phyloP scores from a whole-genome alignment of 768 basidiomycete genomes.

The Xerocomus brunneocitrinus region DNA sequence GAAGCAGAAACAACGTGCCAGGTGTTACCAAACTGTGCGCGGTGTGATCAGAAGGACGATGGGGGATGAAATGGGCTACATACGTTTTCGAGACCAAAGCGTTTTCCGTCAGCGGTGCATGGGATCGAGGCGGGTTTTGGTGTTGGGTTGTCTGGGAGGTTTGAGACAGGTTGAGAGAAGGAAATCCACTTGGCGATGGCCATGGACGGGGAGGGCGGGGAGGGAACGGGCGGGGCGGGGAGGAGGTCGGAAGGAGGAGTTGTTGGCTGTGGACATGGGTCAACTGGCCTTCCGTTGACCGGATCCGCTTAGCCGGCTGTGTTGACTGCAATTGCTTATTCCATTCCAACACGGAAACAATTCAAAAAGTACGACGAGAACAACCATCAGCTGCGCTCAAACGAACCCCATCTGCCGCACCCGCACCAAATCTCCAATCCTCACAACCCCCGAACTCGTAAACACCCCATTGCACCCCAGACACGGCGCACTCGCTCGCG shows the following conservation, averaged over 20 bases:
- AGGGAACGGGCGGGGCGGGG: neutral
- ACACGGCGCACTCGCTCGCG: slow-evolving; percentile 48
- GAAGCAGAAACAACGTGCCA: slow-evolving; percentile 50
- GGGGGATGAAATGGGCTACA: slow-evolving; percentile 32
- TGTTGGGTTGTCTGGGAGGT: slow-evolving; percentile 22
- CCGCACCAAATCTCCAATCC: slow-evolving; percentile 58
- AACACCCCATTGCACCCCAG: slow-evolving; percentile 65
- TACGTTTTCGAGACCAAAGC: slow-evolving; percentile 97
- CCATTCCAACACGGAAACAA: neutral
- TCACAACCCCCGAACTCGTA: slow-evolving; percentile 44
- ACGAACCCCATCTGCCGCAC: slow-evolving; percentile 41
- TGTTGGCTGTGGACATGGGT: slow-evolving; percentile 14
- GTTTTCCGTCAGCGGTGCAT: slow-evolving; percentile 68
- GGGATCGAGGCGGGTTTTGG: slow-evolving; percentile 36
- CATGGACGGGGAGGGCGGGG: slow-evolving; percentile 16
- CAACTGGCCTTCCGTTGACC: slow-evolving; percentile 8
- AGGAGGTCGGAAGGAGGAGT: slow-evolving; percentile 12
- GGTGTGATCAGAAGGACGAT: slow-evolving; percentile 7
- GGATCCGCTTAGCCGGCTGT: slow-evolving; percentile 11
- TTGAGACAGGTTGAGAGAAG: slow-evolving; percentile 29
- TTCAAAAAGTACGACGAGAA: neutral
- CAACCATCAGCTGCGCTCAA: slow-evolving; percentile 3
- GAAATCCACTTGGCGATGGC: slow-evolving; percentile 38
- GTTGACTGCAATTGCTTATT: neutral
- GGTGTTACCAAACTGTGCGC: slow-evolving; percentile 85